Evolutionary conservation across 2,329 filamentous ascomycete genomes (phyloP).

Genomic region (Alternaria consortialis): DNA sequence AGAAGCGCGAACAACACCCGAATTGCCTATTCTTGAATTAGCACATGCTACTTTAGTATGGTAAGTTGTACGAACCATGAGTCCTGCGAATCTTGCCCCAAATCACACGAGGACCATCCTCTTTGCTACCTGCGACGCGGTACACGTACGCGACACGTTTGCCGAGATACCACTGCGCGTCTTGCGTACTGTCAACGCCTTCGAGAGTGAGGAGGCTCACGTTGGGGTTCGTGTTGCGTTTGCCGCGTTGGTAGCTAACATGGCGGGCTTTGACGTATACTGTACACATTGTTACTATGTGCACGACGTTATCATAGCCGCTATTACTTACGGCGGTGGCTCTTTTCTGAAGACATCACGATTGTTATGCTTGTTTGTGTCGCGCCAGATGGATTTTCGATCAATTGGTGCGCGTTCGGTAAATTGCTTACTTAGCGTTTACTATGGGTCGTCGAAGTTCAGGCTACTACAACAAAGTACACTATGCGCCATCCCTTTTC

Average conservation of each 20-base stretch:
- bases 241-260: constrained; percentile 94
- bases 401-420: constrained; percentile 19
- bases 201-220: constrained; percentile 96
- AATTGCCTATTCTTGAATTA: constrained; percentile 75
- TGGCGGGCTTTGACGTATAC: constrained; percentile 78
- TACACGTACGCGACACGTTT: constrained; percentile 99
- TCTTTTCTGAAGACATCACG: constrained; percentile 20
- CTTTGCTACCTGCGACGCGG: constrained; percentile 85
- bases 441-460: constrained; percentile 1
- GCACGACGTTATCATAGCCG: background rate
- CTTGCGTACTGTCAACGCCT: constrained; percentile 88
- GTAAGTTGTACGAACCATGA: constrained; percentile 65
- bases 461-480: background rate
- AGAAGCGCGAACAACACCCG: constrained; percentile 92
- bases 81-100: constrained; percentile 96
- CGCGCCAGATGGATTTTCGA: background rate
- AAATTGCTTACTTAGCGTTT: constrained; percentile 15
- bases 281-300: constrained; percentile 5
- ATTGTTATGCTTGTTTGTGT: constrained; percentile 7
- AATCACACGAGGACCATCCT: constrained; percentile 73
- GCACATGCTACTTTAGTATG: constrained; percentile 44
- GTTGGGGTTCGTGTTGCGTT: constrained; percentile 59
- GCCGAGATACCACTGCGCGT: constrained; percentile 95
- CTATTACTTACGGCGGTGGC: constrained; percentile 19
- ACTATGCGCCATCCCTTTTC: background rate